These are phyloP conservation scores for Tulasnella sp. DNA, from an alignment of 768 basidiomycete genomes.

Conservation along the genomic window DNA sequence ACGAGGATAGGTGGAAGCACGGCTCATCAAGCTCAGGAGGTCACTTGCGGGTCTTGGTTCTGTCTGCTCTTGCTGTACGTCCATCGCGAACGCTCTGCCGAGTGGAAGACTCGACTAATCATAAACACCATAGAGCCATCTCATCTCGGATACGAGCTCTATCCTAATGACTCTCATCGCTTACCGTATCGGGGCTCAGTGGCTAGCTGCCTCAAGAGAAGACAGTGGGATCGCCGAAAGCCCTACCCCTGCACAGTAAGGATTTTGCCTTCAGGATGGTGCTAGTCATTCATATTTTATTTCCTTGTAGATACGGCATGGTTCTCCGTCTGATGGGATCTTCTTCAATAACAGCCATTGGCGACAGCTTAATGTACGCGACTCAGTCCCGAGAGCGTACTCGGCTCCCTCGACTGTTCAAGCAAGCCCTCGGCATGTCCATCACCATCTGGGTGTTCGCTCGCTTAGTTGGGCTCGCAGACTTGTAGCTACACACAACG, in stretches of 20 bases:
- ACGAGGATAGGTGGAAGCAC: not conserved
- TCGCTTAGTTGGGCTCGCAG: not conserved
- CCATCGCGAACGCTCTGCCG: not conserved
- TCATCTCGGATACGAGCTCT: conserved; percentile 1
- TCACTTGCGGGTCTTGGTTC: not conserved
- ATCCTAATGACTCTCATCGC: not conserved
- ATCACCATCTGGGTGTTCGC: not conserved
- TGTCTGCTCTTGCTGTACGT: not conserved
- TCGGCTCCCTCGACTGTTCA: not conserved
- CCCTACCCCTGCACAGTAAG: not conserved
- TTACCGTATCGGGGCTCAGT: not conserved
- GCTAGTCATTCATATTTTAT: not conserved
- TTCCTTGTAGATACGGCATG: not conserved
- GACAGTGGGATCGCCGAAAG: not conserved
- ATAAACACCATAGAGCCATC: not conserved
- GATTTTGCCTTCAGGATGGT: not conserved
- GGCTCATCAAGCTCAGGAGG: not conserved
- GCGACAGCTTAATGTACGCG: not conserved
- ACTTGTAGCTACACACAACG: not conserved
- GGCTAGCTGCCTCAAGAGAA: not conserved
- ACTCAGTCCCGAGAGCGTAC: not conserved
- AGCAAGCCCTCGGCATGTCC: not conserved
- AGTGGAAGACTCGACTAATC: not conserved
- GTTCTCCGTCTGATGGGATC: not conserved
- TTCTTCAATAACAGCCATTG: not conserved